Evolutionary conservation across 129 eudicot species (phyloP).

Genomic region (Oenanthe sinensis): DNA sequence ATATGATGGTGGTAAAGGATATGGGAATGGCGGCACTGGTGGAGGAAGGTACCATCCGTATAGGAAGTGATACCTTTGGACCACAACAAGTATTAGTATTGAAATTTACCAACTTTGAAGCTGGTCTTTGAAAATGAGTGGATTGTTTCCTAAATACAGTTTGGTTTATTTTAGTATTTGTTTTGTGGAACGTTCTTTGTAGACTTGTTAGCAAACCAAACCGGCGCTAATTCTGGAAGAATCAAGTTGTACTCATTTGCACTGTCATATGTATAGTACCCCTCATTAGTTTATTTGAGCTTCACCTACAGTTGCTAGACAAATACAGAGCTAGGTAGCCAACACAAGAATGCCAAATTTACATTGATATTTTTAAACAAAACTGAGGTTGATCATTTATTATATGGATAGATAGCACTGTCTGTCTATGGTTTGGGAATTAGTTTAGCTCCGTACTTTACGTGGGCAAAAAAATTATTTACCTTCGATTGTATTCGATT

Average conservation of each 20-base stretch:
- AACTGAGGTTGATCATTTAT: background rate
- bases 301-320: background rate
- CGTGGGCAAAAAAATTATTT: no score
- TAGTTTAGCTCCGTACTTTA: no score
- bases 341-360: background rate
- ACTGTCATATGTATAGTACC: constrained; percentile 1
- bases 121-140: constrained; percentile 18
- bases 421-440: background rate
- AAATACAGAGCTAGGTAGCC: background rate
- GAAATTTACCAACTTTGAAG: background rate
- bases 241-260: background rate
- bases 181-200: background rate
- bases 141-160: constrained; percentile 16
- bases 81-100: background rate
- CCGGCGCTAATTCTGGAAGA: constrained; percentile 8
- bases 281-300: background rate
- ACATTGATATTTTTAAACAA: background rate
- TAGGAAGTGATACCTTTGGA: constrained; percentile 36
- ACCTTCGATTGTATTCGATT: no score
- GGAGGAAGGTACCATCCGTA: constrained; percentile 80
- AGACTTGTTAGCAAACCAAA: background rate
- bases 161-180: background rate
- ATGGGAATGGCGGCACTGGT: constrained; percentile 20
- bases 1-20: constrained; percentile 30
- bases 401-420: background rate